phyloP scores from a whole-genome alignment of 1,284 basidiomycete species.

The Heterobasidion annosum region DNA sequence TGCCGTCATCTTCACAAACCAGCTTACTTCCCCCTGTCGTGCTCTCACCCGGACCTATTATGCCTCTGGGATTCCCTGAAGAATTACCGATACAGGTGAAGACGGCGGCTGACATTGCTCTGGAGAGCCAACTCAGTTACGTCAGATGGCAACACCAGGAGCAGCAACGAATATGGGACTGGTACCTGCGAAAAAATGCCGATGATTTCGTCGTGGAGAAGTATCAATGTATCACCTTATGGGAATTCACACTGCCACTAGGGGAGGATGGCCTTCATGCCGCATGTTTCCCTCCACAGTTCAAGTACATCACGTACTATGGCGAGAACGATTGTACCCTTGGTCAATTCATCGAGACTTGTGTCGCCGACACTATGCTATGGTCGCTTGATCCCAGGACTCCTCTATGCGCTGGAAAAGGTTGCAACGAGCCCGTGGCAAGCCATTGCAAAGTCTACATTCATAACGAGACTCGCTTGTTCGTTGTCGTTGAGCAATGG shows the following conservation, averaged over 20 bases:
- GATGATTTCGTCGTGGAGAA: constrained; percentile 88
- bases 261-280: constrained; percentile 54
- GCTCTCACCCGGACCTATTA: constrained; percentile 15
- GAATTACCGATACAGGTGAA: constrained; percentile 38
- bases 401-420: constrained; percentile 74
- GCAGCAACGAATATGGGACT: constrained; percentile 84
- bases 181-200: constrained; percentile 76
- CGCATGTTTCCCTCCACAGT: constrained; percentile 60
- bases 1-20: constrained; percentile 15
- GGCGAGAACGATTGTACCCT: constrained; percentile 89
- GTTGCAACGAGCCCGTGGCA: constrained; percentile 74
- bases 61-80: constrained; percentile 19
- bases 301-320: constrained; percentile 83
- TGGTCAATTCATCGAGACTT: constrained; percentile 85
- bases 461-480: constrained; percentile 80
- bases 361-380: constrained; percentile 60
- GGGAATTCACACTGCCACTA: constrained; percentile 69
- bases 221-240: constrained; percentile 82
- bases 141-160: constrained; percentile 78
- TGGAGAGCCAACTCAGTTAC: constrained; percentile 64
- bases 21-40: constrained; percentile 9
- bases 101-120: constrained; percentile 48
- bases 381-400: constrained; percentile 59
- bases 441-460: constrained; percentile 86
- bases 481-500: constrained; percentile 85